phyloP scores from a whole-genome alignment of 495 filamentous ascomycete genomes.

The Penicillium coprophilum region DNA sequence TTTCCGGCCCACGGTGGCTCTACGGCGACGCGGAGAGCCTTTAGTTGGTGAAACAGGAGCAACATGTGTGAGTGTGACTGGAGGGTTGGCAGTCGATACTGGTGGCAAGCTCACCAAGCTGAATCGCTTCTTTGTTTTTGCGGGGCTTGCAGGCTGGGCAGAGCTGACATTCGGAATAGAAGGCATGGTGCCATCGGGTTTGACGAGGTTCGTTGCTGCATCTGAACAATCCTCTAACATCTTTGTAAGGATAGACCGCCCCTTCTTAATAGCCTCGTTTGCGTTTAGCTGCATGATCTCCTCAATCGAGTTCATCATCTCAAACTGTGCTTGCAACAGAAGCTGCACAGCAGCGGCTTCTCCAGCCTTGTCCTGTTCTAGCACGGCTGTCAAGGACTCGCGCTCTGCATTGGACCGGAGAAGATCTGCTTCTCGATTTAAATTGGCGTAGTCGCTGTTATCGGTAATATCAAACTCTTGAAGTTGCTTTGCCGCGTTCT shows the following conservation, averaged over 20 bases:
- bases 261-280: constrained; percentile 74
- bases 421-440: constrained; percentile 80
- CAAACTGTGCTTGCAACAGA: constrained; percentile 85
- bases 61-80: constrained; percentile 38
- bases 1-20: constrained; percentile 68
- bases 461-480: constrained; percentile 71
- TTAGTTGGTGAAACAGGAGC: constrained; percentile 57
- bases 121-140: constrained; percentile 70
- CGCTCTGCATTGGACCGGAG: constrained; percentile 80
- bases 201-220: constrained; percentile 77
- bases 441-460: constrained; percentile 64
- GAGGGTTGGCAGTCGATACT: constrained; percentile 26
- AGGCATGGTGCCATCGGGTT: constrained; percentile 77
- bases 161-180: constrained; percentile 61
- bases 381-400: constrained; percentile 72
- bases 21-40: constrained; percentile 78
- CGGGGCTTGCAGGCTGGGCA: constrained; percentile 60
- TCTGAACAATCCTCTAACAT: constrained; percentile 73
- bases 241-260: constrained; percentile 73
- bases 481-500: constrained; percentile 78
- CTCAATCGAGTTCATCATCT: constrained; percentile 77
- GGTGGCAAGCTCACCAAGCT: constrained; percentile 44
- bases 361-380: constrained; percentile 79
- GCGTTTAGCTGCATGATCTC: constrained; percentile 79
- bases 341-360: constrained; percentile 76